Percentiles rank a stretch among this genome's conserved stretches.
phyloP scores from a whole-genome alignment of 2,329 filamentous ascomycete genomes.

The Atkinsonella hypoxylon region DNA sequence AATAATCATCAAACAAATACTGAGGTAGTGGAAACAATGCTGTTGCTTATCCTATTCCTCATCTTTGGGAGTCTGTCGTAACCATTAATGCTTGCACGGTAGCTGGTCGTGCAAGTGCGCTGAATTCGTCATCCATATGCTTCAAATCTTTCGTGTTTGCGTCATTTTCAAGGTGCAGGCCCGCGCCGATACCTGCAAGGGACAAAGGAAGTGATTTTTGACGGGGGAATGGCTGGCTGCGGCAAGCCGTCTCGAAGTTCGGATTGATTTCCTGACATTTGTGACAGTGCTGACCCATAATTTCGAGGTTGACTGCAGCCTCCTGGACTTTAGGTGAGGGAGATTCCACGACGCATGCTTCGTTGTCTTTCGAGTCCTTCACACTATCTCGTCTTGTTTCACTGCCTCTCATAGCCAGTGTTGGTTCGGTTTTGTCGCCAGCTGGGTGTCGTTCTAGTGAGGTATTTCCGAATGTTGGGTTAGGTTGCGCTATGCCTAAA shows the following conservation, averaged over 20 bases:
- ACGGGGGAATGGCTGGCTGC: not conserved
- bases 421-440: not conserved
- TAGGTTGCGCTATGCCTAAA: not conserved
- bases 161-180: slow-evolving; percentile 10
- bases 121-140: slow-evolving; percentile 10
- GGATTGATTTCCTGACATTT: not conserved
- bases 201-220: slow-evolving; percentile 9
- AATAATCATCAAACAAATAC: not conserved
- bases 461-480: not conserved
- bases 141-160: slow-evolving; percentile 9
- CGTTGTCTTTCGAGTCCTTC: not conserved
- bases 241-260: not conserved
- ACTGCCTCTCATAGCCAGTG: not conserved
- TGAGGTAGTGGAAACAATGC: not conserved
- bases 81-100: slow-evolving; percentile 8
- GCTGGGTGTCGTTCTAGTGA: not conserved
- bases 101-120: slow-evolving; percentile 8
- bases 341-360: not conserved
- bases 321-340: not conserved
- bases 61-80: slow-evolving; percentile 10
- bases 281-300: not conserved
- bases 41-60: slow-evolving; percentile 2
- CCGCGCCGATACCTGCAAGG: slow-evolving; percentile 16
- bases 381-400: not conserved
- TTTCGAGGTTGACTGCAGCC: not conserved